These are phyloP conservation scores for Aspergillus hancockii DNA, from an alignment of 495 filamentous ascomycete species.

Conservation along the genomic window DNA sequence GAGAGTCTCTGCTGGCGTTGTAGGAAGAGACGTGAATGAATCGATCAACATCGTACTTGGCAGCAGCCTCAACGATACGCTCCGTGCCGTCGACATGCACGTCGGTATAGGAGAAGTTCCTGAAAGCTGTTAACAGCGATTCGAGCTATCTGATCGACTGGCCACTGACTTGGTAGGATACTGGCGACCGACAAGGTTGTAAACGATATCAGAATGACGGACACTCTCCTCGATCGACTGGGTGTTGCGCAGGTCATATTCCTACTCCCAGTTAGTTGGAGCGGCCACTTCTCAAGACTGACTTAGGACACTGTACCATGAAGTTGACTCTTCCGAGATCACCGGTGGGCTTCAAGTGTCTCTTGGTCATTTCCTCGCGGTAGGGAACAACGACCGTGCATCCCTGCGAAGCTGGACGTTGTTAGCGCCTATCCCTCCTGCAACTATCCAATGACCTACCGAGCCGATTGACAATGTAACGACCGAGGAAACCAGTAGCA, in stretches of 20 bases:
- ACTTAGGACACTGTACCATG: constrained; percentile 52
- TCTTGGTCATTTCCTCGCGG: constrained; percentile 96
- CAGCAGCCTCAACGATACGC: constrained; percentile 91
- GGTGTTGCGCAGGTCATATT: constrained; percentile 95
- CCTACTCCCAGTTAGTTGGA: constrained; percentile 48
- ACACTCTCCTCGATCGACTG: constrained; percentile 95
- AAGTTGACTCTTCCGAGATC: constrained; percentile 89
- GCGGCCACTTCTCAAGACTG: background rate
- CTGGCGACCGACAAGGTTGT: constrained; percentile 89
- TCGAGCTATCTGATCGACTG: background rate
- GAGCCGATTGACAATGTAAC: constrained; percentile 95
- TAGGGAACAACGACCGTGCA: constrained; percentile 91
- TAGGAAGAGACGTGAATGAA: constrained; percentile 97
- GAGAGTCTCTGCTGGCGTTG: constrained; percentile 79
- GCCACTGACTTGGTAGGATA: constrained; percentile 89
- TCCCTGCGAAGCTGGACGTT: constrained; percentile 73
- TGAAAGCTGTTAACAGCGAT: constrained; percentile 41
- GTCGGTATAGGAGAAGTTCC: constrained; percentile 91
- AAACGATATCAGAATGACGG: constrained; percentile 94
- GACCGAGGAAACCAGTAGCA: constrained; percentile 91
- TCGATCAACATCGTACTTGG: constrained; percentile 97
- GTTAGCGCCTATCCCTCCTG: constrained; percentile 34
- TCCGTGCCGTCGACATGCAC: constrained; percentile 94
- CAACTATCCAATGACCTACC: constrained; percentile 54
- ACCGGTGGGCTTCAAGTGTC: constrained; percentile 91